Base-by-base conservation (phyloP, 495 filamentous ascomycete species). In the Podospora australis region DNA sequence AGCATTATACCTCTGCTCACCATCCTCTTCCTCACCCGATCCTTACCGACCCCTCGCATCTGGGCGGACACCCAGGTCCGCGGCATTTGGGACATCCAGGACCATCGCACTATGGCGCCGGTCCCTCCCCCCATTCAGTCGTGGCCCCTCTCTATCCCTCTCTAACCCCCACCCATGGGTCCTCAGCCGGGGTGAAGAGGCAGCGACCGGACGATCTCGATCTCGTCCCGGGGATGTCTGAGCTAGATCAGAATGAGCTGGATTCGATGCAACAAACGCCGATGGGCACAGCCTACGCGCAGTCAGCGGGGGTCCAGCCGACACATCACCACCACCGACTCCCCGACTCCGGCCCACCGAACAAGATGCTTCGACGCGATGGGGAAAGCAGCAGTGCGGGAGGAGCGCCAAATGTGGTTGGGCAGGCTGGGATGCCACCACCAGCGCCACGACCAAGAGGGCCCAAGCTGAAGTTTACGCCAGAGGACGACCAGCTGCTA, bases 391-490 rank as follows among this genome's bases (percentile, higher is more conserved):
- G 56, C 48, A 64, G 63, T 44, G 64, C 64, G 39, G 68, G 63
- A 32, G 77, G 75, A 21, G 74, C 81, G 23, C 82, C 82, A 20
- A 89, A 79, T 59, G 78, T 90, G 52, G 85, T 95, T 48, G 88
- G 87, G 38, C 79, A 87, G 57, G 78, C 74, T 30, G 88, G 89
- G 16, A 91, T 95, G 88, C 88, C 88, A 4, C 66, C 72, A 11
- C 88, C 87, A 21, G 87, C 86, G 16, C 78, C 81, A 25, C 67
- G 81, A 53, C 89, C 89, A 10, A 80, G 81, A 46, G 87, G 86
- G 3, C 88, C 88, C 14, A 94, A 94, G 65, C 68, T 91, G 49
- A 94, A 91, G 57, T 95, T 95, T 57, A 94, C 88, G 1, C 80
- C 86, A 34, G 88, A 91, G 65, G 89, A 95, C 59, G 90, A 96